Base-by-base conservation (phyloP, 768 basidiomycete species). In the Xerocomellus dryophilus region DNA sequence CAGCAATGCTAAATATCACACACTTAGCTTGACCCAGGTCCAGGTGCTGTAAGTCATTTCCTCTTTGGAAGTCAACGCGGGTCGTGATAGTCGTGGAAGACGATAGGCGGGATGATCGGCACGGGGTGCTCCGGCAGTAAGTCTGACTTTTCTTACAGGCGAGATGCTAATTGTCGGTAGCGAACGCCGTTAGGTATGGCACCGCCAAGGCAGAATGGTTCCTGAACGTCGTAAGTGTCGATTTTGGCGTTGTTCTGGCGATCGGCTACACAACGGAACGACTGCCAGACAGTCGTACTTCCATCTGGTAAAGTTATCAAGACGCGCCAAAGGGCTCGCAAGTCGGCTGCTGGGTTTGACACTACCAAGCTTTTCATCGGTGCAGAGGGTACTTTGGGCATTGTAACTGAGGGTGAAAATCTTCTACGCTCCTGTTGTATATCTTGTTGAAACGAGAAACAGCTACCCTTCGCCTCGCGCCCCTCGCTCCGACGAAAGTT, bases 121-220 rank as follows among this genome's bases (percentile, higher is more conserved):
- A 94, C 91, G 2, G 90, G 90, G 9, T 93, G 90, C 63, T 86
- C 83, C 45, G 91, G 90, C 47, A 93, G 91, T 81, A 71, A 78
- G 81, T 77, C 61, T 18, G 25, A 0, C 11, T 25, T 17, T 29
- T 29, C 47, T 18, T 53, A 9, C 14, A 17, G 17, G 21, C 2
- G 27, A 25, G 40, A 47, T 32, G 8, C 18, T 36, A 44, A 51
- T 27, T 12, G 0, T 41, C 27, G 3, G 20, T 34, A 88, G 88
- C 88, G 17, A 90, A 90, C 63, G 87, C 89, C 18, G 88, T 90
- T 9, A 76, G 90, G 56, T 94, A 93, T 68, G 93, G 90, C 47
- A 93, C 92, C 14, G 91, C 92, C 6, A 88, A 85, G 66, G 86
- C 80, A 0, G 92, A 93, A 71, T 93, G 91, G 90, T 90, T 92